Percentiles rank a stretch among this genome's conserved stretches.
phyloP scores from a whole-genome alignment of 108 stramenopile genomes.

The Stephanodiscus minutulus region DNA sequence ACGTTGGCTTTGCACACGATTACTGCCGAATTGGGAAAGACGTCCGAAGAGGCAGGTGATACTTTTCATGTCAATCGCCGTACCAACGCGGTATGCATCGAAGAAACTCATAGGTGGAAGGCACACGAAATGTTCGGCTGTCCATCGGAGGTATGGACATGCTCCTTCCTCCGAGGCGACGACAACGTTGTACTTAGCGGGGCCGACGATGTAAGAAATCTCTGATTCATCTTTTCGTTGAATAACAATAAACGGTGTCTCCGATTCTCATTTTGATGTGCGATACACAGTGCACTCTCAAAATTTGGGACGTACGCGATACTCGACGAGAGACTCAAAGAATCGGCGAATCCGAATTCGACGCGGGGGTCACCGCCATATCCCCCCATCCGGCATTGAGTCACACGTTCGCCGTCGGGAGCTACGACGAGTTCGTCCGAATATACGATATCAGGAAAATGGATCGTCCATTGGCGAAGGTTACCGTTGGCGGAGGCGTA shows the following conservation, averaged over 20 bases:
- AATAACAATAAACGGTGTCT: conserved; percentile 13
- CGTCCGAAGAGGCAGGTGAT: conserved; percentile 13
- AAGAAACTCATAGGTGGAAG: conserved; percentile 55
- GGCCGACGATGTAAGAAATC: conserved; percentile 55
- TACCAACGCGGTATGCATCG: conserved; percentile 5
- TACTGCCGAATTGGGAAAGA: conserved; percentile 9
- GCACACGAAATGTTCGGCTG: conserved; percentile 80
- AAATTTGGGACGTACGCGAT: conserved; percentile 75
- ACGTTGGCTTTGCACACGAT: conserved; percentile 59
- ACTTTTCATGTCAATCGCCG: not conserved
- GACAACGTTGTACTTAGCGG: conserved; percentile 49
- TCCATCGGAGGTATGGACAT: conserved; percentile 87
- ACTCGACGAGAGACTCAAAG: conserved; percentile 35
- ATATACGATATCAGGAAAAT: conserved; percentile 68
- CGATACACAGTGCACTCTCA: conserved; percentile 38
- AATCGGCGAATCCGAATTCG: conserved; percentile 55
- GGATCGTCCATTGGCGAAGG: conserved; percentile 25
- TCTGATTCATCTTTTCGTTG: not conserved
- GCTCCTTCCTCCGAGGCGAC: conserved; percentile 45
- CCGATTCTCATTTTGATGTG: conserved; percentile 3
- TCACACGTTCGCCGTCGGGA: conserved; percentile 70
- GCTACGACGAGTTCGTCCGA: conserved; percentile 81
- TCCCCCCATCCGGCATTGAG: conserved; percentile 60
- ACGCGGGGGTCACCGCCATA: conserved; percentile 83
- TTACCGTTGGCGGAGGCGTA: conserved; percentile 72